Base-by-base conservation (phyloP, 164 flowering plant genomes). In the Vitis riparia region DNA sequence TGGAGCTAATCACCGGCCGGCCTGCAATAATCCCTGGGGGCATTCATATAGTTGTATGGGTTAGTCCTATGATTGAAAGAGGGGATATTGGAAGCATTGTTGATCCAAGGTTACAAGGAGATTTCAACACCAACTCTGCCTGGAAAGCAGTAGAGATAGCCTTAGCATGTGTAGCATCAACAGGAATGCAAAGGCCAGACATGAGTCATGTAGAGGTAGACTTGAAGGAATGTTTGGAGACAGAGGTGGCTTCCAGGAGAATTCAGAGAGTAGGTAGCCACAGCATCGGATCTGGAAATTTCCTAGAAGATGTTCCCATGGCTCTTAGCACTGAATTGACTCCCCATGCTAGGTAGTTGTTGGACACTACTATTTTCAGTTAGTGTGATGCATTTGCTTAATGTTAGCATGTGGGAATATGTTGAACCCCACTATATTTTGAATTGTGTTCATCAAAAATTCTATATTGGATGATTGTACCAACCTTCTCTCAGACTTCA, bases 111-210 rank as follows among this genome's bases (percentile, higher is more conserved):
- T 70, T 81, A 37, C 14, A 57, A 8, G 76, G 74, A 57, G 50
- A 71, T 6, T 76, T 73, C 50, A 50, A 73, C 53, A 55, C 53
- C 1, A 72, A 74, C 15, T 74, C 78, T 0, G 80, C 61, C 0
- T 76, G 80, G 84, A 81, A 74, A 49, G 55, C 65, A 0, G 52
- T 78, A 11, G 76, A 81, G 66, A 71, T 74, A 23, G 84, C 83
- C 14, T 74, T 82, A 76, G 63, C 77, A 8, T 85, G 88, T 55
- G 71, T 72, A n/a, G 44, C 61, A 8, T 4, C 62, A 17, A 66
- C 7, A 7, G 51, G 80, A 9, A 59, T 53, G 10, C 57, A 68
- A 63, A 79, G 88, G 67, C 85, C 85, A 27, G 57, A 69, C 44
- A 82, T 82, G 80, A 75, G 55, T 16, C 15, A 56, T 1, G 79